phyloP scores from a whole-genome alignment of 345 rosid genomes.

The Angophora floribunda region DNA sequence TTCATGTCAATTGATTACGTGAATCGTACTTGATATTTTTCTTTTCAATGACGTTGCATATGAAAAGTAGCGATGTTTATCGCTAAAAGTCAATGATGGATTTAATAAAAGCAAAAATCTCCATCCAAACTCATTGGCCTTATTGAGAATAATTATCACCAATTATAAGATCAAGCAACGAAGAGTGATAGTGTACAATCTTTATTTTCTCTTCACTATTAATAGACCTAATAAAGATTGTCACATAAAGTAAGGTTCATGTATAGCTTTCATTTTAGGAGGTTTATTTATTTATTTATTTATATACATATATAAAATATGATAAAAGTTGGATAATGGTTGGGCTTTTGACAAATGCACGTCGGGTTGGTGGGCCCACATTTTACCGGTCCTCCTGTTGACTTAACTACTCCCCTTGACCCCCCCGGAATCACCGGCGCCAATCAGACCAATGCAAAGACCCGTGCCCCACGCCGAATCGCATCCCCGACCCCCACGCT shows the following conservation, averaged over 20 bases:
- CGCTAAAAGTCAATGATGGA: background rate
- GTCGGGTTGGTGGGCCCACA: background rate
- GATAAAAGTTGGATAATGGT: background rate
- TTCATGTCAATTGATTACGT: background rate
- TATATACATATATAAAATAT: too few species aligned
- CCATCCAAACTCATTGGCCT: background rate
- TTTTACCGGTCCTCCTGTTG: background rate
- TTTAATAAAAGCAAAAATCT: background rate
- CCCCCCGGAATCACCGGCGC: background rate
- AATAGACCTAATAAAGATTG: background rate
- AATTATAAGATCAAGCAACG: background rate
- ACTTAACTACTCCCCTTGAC: background rate
- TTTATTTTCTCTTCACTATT: background rate
- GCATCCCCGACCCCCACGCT: background rate
- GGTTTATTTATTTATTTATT: too few species aligned
- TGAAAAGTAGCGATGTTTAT: background rate
- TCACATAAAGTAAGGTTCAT: background rate
- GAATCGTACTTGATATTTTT: background rate
- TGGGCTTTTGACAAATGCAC: background rate
- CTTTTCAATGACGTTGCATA: accelerated
- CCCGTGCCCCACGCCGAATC: background rate
- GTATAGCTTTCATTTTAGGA: background rate
- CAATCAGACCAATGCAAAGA: background rate
- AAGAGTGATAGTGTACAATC: background rate
- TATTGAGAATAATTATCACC: background rate